These are phyloP conservation scores for Kodamaea leandrae DNA, from an alignment of 805 yeast species.

Conservation along the genomic window DNA sequence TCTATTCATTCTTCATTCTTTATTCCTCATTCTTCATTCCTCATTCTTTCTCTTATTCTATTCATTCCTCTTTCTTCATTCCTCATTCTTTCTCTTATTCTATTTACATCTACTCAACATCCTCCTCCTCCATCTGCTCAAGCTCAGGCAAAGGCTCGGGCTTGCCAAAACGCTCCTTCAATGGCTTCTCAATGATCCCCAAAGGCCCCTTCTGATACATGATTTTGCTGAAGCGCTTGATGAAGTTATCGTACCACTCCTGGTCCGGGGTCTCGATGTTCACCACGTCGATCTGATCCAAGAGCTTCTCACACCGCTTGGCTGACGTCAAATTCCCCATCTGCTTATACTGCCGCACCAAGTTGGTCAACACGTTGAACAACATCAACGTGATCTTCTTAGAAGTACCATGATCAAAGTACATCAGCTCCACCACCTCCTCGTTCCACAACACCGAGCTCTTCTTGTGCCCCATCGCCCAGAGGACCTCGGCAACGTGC, in stretches of 20 bases:
- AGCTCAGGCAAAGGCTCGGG: slow-evolving; percentile 33
- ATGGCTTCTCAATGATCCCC: slow-evolving; percentile 39
- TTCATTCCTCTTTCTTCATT: background rate
- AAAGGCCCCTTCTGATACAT: slow-evolving; percentile 42
- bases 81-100: background rate
- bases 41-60: background rate
- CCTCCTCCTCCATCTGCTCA: slow-evolving; percentile 43
- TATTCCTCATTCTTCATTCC: background rate
- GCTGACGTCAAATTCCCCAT: slow-evolving; percentile 23
- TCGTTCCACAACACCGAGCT: slow-evolving; percentile 43
- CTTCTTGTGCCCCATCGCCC: slow-evolving; percentile 38
- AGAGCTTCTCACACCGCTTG: slow-evolving; percentile 28
- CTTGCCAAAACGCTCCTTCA: slow-evolving; percentile 38
- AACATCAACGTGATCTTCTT: slow-evolving; percentile 29
- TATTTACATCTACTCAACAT: slow-evolving; percentile 24
- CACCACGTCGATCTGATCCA: slow-evolving; percentile 19
- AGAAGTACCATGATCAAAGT: slow-evolving; percentile 26
- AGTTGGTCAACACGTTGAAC: slow-evolving; percentile 29
- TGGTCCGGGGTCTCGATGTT: slow-evolving; percentile 23
- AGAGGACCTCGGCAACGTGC: slow-evolving; percentile 41
- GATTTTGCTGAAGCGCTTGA: slow-evolving; percentile 35
- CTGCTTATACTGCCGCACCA: slow-evolving; percentile 31
- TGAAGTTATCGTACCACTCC: slow-evolving; percentile 34
- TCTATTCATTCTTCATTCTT: background rate
- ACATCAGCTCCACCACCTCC: slow-evolving; percentile 38